Evolutionary conservation across 176 grass and related monocot species (phyloP), one percentile per base, ranked within the genome.

Genomic region (Ensete glaucum): DNA sequence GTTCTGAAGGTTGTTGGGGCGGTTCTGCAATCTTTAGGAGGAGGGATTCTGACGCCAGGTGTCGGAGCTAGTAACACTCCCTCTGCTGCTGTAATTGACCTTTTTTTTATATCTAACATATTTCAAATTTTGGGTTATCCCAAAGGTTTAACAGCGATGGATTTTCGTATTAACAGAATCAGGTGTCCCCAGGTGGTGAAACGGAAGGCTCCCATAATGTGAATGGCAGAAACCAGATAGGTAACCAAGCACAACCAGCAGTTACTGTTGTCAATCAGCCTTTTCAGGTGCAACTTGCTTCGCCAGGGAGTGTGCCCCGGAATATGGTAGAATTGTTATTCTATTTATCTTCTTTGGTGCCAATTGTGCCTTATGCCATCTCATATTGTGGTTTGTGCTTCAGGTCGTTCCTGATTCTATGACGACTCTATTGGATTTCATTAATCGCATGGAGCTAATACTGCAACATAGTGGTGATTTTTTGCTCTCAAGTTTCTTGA

Each of bases 321-420:
- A 86, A 84, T 57, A 78, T 85, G 86, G 94, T 93, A 71, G 51
- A 50, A 64, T 60, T 17, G 21, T 73, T 16, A 48, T 50, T 11
- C 22, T 76, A 53, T 12, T 53, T 74, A 20, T 22, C 15, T 82
- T 11, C 1, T 79, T 16, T 50, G 63, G 74, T 75, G n/a, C 49
- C 20, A 50, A 80, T 76, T 75, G 25, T 53, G 29, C 56, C 69
- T 34, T 48, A 51, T 79, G 53, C 11, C 15, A 8, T 12, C 54
- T 85, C 9, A 21, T 26, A 19, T 59, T 71, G 73, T 62, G 57
- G 17, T 80, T 80, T 76, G 72, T 10, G 57, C 73, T 29, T 67
- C 74, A 98, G 94, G 78, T 89, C 65, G 83, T 98, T 88, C 90
- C 94, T 62, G 88, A 98, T 91, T 88, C 94, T 75, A 29, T 98